Evolutionary conservation across 2,329 filamentous ascomycete genomes (phyloP).

Genomic region (Aspergillus persii): DNA sequence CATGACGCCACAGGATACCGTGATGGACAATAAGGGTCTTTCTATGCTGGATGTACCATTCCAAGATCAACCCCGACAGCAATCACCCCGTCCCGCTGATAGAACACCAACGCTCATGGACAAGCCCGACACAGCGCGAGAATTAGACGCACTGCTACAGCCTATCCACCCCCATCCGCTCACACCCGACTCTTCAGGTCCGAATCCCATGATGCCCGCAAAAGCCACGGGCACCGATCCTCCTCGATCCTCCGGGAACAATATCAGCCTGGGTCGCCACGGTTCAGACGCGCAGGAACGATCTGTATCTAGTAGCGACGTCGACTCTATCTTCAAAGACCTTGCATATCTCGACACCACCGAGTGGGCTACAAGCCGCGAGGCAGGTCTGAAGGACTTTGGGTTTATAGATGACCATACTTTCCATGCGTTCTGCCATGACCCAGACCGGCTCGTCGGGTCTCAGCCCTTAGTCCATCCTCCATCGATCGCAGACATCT

Average conservation of each 20-base stretch:
- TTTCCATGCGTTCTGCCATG: constrained; percentile 46
- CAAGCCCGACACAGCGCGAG: constrained; percentile 21
- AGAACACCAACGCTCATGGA: constrained; percentile 15
- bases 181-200: constrained; percentile 34
- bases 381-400: constrained; percentile 43
- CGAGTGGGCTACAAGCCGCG: constrained; percentile 43
- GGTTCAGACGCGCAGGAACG: constrained; percentile 5
- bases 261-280: constrained; percentile 3
- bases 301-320: constrained; percentile 23
- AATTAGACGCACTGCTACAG: constrained; percentile 19
- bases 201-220: constrained; percentile 21
- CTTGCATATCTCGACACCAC: constrained; percentile 46
- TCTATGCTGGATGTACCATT: constrained; percentile 23
- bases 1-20: constrained; percentile 32
- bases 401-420: constrained; percentile 45
- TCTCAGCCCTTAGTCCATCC: constrained; percentile 38
- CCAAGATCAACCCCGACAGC: constrained; percentile 8
- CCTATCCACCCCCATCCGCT: constrained; percentile 26
- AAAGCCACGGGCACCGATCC: constrained; percentile 15
- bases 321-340: constrained; percentile 47
- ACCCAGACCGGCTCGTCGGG: constrained; percentile 41
- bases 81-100: constrained; percentile 6
- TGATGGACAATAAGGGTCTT: constrained; percentile 29
- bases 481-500: constrained; percentile 42
- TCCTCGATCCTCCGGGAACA: constrained; percentile 11